Evolutionary conservation across 2,329 filamentous ascomycete species (phyloP), one percentile per base, ranked within the genome.

Genomic region (Aspergillus sclerotialis): DNA sequence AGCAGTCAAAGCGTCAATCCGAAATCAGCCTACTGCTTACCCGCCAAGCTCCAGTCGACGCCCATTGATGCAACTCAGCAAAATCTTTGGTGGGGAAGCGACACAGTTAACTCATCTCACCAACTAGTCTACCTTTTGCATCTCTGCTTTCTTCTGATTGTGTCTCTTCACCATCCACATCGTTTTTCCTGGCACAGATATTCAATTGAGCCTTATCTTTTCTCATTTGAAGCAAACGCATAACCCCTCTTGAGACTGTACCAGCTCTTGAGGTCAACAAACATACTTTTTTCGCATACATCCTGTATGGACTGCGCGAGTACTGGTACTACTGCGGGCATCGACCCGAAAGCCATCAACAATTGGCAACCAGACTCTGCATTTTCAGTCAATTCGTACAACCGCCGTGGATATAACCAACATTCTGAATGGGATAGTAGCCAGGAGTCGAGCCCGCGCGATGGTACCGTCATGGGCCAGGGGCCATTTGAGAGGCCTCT

Each of bases 281-380:
- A 15, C 13, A 7, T 29, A 16, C 28, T 16, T 2, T 11, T 10
- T 10, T 18, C 13, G 16, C 28, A 11, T n/a, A 8, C 7, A 30
- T 11, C 10, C 7, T 58, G 55, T 55, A 62, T 62, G 58, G 58
- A 62, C 55, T 50, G 50, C 48, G 52, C 49, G 53, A 58, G 44
- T 46, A 41, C 55, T 46, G 53, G 50, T 34, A 52, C 53, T 36
- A 51, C 55, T 53, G 52, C 58, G 58, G 59, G 59, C 51, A 57
- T 63, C 33, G 58, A 63, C 58, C 56, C 60, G 55, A 63, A 61
- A 46, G 61, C 62, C 29, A 49, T 63, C 35, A 57, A 60, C 40
- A 56, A 54, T 35, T 63, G 60, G 57, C 58, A 62, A 52, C 51
- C 55, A n/a, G 55, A 58, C 33, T 41, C 50, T 35, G 44, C 46